These are phyloP conservation scores for Phaeotremella skinneri DNA, from an alignment of 768 basidiomycete genomes.

Conservation along the genomic window DNA sequence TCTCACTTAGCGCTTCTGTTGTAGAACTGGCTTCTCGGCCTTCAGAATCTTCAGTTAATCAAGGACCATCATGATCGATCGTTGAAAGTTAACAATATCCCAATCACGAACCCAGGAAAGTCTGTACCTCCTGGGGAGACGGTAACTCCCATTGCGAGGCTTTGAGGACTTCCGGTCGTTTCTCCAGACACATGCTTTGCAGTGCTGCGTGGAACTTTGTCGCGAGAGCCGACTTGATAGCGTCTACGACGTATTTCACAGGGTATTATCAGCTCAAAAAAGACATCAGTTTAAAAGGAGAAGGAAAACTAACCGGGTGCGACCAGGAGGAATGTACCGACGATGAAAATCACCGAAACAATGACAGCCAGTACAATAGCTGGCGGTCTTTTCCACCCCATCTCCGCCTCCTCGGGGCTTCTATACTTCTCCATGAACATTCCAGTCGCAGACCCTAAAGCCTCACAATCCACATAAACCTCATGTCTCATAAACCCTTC, in stretches of 20 bases:
- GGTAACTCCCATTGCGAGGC: background rate
- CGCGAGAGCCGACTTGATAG: background rate
- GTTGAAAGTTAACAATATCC: too few relatives aligned
- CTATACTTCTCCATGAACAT: background rate
- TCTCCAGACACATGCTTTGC: background rate
- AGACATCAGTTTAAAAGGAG: background rate
- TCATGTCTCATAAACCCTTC: background rate
- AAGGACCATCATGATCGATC: too few relatives aligned
- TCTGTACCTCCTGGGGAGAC: background rate
- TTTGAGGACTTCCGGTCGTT: background rate
- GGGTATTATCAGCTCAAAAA: background rate
- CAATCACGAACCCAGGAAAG: background rate
- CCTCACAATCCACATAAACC: conserved; percentile 3
- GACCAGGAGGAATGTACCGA: background rate
- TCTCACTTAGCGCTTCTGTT: too few relatives aligned
- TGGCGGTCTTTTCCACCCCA: background rate
- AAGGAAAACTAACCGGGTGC: background rate
- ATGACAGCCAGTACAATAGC: background rate
- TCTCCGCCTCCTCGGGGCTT: background rate
- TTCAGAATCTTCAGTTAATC: too few relatives aligned
- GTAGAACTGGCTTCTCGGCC: too few relatives aligned
- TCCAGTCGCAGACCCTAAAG: background rate
- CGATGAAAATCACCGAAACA: background rate
- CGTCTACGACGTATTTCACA: background rate
- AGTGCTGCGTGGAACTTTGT: background rate